These are phyloP conservation scores for Chlorella sorokiniana DNA, from an alignment of 139 green algal genomes.

Conservation along the genomic window DNA sequence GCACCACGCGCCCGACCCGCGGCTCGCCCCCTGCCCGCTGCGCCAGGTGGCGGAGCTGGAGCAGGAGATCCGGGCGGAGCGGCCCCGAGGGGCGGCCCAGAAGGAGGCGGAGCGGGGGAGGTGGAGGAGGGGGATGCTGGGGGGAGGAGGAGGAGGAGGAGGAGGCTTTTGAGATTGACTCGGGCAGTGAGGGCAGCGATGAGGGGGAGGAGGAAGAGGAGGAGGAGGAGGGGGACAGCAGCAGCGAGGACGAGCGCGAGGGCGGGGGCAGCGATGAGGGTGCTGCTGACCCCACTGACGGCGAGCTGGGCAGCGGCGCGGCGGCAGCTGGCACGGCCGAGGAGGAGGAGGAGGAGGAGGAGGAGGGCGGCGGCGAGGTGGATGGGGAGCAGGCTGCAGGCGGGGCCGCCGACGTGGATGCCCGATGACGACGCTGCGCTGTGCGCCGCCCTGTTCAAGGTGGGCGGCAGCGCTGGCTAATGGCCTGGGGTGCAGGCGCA, in stretches of 20 bases:
- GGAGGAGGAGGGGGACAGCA: conserved; percentile 29
- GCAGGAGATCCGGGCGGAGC: conserved; percentile 29
- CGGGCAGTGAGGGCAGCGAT: conserved; percentile 33
- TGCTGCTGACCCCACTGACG: conserved; percentile 9
- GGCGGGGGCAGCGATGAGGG: conserved; percentile 21
- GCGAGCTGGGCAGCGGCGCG: not conserved
- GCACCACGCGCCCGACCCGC: not conserved
- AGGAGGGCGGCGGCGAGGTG: not conserved
- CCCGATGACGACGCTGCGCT: conserved; percentile 73
- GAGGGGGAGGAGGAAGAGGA: conserved; percentile 49
- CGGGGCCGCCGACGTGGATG: conserved; percentile 62
- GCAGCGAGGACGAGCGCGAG: conserved; percentile 21
- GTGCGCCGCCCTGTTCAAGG: conserved; percentile 81
- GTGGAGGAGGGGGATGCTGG: conserved; percentile 34
- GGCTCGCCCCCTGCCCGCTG: not conserved
- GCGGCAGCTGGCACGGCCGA: not conserved
- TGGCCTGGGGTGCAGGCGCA: too few species aligned
- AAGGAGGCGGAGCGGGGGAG: conserved; percentile 17
- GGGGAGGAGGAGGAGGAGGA: conserved; percentile 32
- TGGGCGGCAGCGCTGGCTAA: not conserved
- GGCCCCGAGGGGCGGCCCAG: conserved; percentile 10
- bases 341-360: not conserved
- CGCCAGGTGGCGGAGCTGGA: conserved; percentile 24
- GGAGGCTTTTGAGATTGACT: conserved; percentile 31
- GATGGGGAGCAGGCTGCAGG: conserved; percentile 54